Evolutionary conservation across 805 yeast species (phyloP).

Genomic region (Monosporozyma aquatica): DNA sequence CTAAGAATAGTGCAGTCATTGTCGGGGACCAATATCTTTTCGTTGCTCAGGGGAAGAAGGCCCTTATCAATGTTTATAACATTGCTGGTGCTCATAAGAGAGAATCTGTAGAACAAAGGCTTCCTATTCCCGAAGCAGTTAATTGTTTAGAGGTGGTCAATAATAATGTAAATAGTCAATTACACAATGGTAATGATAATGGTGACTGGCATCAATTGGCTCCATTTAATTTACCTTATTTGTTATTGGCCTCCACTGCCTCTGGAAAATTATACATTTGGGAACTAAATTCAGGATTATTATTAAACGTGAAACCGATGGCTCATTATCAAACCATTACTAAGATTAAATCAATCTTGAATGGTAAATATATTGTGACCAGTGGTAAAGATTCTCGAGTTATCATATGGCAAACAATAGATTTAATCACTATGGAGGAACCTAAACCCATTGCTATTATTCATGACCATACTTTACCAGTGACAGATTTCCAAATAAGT

Average conservation of each 20-base stretch:
- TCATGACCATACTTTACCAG: constrained; percentile 46
- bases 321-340: constrained; percentile 77
- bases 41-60: constrained; percentile 60
- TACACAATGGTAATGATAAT: constrained; percentile 8
- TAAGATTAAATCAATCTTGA: constrained; percentile 46
- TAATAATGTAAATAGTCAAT: neutral
- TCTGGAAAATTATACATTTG: constrained; percentile 74
- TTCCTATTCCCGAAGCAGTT: constrained; percentile 78
- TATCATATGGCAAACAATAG: constrained; percentile 61
- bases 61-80: constrained; percentile 63
- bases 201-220: constrained; percentile 23
- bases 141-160: constrained; percentile 33
- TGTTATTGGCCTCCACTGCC: constrained; percentile 53
- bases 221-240: constrained; percentile 46
- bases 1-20: constrained; percentile 40
- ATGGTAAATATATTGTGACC: constrained; percentile 59
- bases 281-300: constrained; percentile 72
- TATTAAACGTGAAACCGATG: constrained; percentile 57
- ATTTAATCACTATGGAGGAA: constrained; percentile 36
- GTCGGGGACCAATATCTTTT: constrained; percentile 52
- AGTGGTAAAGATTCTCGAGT: constrained; percentile 80
- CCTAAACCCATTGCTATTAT: constrained; percentile 51
- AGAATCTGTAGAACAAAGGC: constrained; percentile 59
- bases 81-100: constrained; percentile 32
- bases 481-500: constrained; percentile 35